Percentiles rank a stretch among this genome's conserved stretches.
phyloP scores from a whole-genome alignment of 257 asterid genomes.

The Mentha longifolia region DNA sequence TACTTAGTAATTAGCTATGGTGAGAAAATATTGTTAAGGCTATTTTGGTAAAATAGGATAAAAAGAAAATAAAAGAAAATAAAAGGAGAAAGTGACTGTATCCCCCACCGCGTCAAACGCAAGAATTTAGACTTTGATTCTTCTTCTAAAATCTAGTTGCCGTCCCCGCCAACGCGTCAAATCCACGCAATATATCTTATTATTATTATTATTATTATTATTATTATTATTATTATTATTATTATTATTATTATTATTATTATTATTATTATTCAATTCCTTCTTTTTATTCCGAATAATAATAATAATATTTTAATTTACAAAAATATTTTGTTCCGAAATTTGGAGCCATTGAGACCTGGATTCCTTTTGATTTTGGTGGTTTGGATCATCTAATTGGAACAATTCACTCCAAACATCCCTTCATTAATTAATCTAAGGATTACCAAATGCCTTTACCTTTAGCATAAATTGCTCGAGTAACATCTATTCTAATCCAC shows the following conservation, averaged over 20 bases:
- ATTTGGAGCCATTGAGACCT: constrained; percentile 1
- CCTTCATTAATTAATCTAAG: not conserved
- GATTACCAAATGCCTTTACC: not conserved
- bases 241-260: too few species aligned
- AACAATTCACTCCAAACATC: not conserved
- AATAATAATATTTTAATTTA: too few species aligned
- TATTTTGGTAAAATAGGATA: not conserved
- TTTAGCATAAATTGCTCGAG: not conserved
- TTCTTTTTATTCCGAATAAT: not conserved
- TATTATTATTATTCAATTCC: constrained; percentile 8
- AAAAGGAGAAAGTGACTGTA: not conserved
- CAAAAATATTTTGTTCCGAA: not conserved
- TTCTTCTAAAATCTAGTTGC: not conserved
- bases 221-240: too few species aligned
- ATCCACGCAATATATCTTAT: not conserved
- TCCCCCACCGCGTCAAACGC: not conserved
- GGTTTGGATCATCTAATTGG: not conserved
- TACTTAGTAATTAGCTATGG: too few species aligned
- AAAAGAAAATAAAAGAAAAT: not conserved
- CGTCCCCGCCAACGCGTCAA: constrained; percentile 16
- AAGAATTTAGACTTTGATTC: constrained; percentile 5
- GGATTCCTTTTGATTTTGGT: not conserved
- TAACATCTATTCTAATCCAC: too few species aligned
- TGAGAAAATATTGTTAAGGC: not conserved
- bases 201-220: too few species aligned